phyloP scores from a whole-genome alignment of 108 stramenopile species.

The Nitzschia sp. region DNA sequence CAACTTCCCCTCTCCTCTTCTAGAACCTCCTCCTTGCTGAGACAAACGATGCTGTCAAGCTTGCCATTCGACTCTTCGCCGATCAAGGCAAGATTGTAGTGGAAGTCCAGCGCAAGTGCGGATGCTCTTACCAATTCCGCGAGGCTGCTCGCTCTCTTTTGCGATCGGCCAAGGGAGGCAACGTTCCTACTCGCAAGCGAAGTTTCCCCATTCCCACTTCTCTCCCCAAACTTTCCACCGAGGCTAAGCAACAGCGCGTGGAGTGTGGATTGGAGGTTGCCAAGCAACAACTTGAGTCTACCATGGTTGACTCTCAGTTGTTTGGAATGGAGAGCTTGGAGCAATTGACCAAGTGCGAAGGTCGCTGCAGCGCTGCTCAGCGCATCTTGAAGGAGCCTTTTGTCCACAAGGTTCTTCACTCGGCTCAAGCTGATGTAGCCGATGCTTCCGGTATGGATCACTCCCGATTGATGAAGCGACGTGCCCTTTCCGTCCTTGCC shows the following conservation, averaged over 20 bases:
- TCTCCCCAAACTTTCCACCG: conserved; percentile 1
- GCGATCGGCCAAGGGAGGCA: conserved; percentile 29
- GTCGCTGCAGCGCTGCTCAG: not conserved
- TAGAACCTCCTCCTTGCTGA: conserved; percentile 29
- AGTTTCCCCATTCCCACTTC: conserved; percentile 15
- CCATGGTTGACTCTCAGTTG: conserved; percentile 22
- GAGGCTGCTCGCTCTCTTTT: conserved; percentile 21
- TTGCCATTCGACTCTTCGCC: conserved; percentile 17
- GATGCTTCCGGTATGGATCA: conserved; percentile 4
- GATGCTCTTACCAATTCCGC: conserved; percentile 27
- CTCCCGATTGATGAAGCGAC: conserved; percentile 12
- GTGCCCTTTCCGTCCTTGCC: conserved; percentile 19
- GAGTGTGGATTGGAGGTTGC: conserved; percentile 19
- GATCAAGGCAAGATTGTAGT: conserved; percentile 29
- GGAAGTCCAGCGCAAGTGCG: conserved; percentile 27
- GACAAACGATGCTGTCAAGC: conserved; percentile 15
- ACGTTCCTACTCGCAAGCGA: not conserved
- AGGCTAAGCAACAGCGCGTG: not conserved
- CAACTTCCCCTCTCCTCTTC: not conserved
- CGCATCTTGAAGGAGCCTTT: conserved; percentile 6
- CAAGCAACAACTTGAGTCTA: conserved; percentile 10
- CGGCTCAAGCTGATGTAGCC: conserved; percentile 6
- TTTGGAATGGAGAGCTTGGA: conserved; percentile 31
- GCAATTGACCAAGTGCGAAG: conserved; percentile 13
- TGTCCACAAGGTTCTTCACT: conserved; percentile 4